Conservation (phyloP, 805 yeast species). For the Wickerhamiella nectarea region DNA sequence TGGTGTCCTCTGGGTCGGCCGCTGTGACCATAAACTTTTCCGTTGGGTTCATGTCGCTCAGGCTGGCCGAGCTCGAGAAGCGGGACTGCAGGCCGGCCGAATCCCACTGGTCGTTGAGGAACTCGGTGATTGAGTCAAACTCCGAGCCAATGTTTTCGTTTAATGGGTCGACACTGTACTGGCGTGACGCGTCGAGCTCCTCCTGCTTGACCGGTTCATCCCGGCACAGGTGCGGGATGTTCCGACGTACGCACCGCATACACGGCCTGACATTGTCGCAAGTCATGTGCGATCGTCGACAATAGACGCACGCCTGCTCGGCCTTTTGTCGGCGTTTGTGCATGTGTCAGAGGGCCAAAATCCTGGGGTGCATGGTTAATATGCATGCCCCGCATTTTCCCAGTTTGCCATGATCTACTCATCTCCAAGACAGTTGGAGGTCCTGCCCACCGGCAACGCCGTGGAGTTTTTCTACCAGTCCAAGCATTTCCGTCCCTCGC, state of each 20-base stretch:
- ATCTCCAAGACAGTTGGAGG: not conserved
- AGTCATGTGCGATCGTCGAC: slow-evolving; percentile 87
- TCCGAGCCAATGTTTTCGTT: slow-evolving; percentile 91
- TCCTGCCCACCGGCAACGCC: slow-evolving; percentile 5
- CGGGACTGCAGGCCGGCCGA: not conserved
- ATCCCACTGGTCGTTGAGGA: slow-evolving; percentile 36
- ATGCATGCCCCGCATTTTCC: not conserved
- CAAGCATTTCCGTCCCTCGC: not conserved
- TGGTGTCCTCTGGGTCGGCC: slow-evolving; percentile 89
- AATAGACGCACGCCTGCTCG: slow-evolving; percentile 65
- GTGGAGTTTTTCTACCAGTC: not conserved
- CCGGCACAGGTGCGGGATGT: slow-evolving; percentile 76
- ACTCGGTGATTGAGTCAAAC: slow-evolving; percentile 78
- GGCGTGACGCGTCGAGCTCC: not conserved
- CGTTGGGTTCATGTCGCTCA: slow-evolving; percentile 50
- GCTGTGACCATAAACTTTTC: slow-evolving; percentile 92
- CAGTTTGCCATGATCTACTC: not conserved
- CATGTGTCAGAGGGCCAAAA: not conserved
- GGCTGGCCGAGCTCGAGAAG: not conserved
- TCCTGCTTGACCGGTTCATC: slow-evolving; percentile 38
- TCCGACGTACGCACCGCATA: slow-evolving; percentile 69
- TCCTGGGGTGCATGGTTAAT: slow-evolving; percentile 3
- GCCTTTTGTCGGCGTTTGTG: slow-evolving; percentile 15
- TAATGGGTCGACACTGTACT: slow-evolving; percentile 30
- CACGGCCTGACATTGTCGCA: slow-evolving; percentile 74